Base-by-base conservation (phyloP, 768 basidiomycete genomes). In the Pleurotus citrinopileatus region DNA sequence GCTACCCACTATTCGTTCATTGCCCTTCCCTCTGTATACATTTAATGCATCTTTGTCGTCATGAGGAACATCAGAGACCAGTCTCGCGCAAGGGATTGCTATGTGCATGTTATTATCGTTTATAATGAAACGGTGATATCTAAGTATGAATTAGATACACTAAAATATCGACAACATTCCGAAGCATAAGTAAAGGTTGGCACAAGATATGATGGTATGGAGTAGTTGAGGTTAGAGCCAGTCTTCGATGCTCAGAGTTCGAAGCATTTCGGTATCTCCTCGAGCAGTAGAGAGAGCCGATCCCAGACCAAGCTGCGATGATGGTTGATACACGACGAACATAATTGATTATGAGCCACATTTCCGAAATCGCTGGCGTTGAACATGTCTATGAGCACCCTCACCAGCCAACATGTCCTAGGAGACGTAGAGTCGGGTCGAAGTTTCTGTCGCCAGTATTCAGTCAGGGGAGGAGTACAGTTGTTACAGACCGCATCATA, bases 231-330 rank as follows among this genome's bases (percentile, higher is more conserved):
- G n/a, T n/a, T n/a, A n/a, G n/a, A n/a, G n/a, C n/a, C n/a, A n/a
- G n/a, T n/a, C 32, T 10, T 34, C 10, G 32, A 34, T 2, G 13
- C 17, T 40, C 25, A 44, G 23, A 44, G 43, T 17, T 22, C 19
- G 34, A 51, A 51, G n/a, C 20, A 9, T n/a, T 15, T 19, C 19
- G 52, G 52, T 17, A 53, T 53, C 27, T 53, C 42, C 13, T 53
- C 25, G 3, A 28, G n/a, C 10, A 53, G 26, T 2, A 26, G 13
- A 2, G 23, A 25, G 23, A 53, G 25, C 29, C 52, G 37, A 13
- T 53, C 19, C 23, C 26, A 10, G 2, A 42, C 40, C 13, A 53
- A 4, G 13, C 22, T 3, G 5, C 28, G 37, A 42, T 53, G 52
- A 9, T 17, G 13, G 0, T 15, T 17, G 6, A 19, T 15, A 26